Percentiles rank a stretch among this genome's conserved stretches.
Conservation (phyloP, 176 grass and related monocot genomes). For the Pharus latifolius region DNA sequence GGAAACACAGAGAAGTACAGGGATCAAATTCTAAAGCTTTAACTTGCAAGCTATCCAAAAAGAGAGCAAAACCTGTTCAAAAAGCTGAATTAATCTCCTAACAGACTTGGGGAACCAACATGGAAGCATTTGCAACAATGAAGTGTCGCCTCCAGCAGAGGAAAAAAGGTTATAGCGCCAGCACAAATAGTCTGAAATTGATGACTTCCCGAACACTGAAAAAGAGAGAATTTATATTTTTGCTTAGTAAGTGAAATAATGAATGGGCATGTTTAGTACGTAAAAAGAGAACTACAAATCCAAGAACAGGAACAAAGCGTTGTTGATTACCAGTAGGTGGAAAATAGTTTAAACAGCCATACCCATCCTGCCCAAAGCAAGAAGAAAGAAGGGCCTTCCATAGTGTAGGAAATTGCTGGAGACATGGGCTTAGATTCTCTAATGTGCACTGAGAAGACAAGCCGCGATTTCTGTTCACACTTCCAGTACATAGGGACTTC, state of each 20-base stretch:
- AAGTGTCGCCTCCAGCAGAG: slow-evolving; percentile 78
- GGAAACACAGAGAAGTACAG: not conserved
- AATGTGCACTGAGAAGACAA: slow-evolving; percentile 68
- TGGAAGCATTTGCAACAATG: slow-evolving; percentile 83
- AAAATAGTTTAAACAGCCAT: slow-evolving; percentile 45
- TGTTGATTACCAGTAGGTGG: slow-evolving; percentile 44
- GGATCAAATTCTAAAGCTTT: not conserved
- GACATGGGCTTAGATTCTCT: slow-evolving; percentile 56
- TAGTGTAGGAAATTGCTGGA: slow-evolving; percentile 67
- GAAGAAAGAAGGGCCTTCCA: slow-evolving; percentile 62
- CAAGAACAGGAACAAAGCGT: slow-evolving; percentile 4
- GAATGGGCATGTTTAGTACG: not conserved
- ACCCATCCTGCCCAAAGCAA: slow-evolving; percentile 68
- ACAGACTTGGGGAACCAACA: slow-evolving; percentile 60
- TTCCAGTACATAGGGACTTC: slow-evolving; percentile 70
- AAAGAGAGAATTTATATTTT: not conserved
- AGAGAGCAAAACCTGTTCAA: slow-evolving; percentile 70
- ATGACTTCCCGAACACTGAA: slow-evolving; percentile 52
- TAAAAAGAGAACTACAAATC: slow-evolving; percentile 11
- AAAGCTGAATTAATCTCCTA: slow-evolving; percentile 84
- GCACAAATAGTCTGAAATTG: slow-evolving; percentile 64
- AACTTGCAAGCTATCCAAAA: slow-evolving; percentile 3
- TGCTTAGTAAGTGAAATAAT: slow-evolving; percentile 5
- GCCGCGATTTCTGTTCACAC: slow-evolving; percentile 56
- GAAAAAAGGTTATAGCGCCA: slow-evolving; percentile 81